Base-by-base conservation (phyloP, 371 early-diverging fungal genomes). In the Mortierella sp. region DNA sequence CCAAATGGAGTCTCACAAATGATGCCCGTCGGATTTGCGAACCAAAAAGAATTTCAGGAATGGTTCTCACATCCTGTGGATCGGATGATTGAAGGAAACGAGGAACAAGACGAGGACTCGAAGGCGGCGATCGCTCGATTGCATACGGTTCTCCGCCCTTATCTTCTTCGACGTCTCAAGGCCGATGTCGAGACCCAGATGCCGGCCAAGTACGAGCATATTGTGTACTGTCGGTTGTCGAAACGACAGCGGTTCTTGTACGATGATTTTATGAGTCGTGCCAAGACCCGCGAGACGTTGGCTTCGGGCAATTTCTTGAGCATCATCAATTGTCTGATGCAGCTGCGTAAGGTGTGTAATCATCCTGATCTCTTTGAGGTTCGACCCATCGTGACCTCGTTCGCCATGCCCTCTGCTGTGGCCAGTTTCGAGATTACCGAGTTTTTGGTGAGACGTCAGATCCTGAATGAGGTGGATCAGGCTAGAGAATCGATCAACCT, bases 291-390 rank as follows among this genome's bases (percentile, higher is more conserved):
- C 56, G 91, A 93, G 59, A 90, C 92, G 1, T 72, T 96, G 50
- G 88, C 87, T 11, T 85, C 90, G 4, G 94, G 94, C 23, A 89
- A 92, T 70, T 94, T 92, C 60, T 57, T 95, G 69, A 90, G 90
- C 66, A 93, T 98, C 65, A 95, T 96, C 83, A 94, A 95, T 72
- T 94, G 94, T 44, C 82, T 99, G 72, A 97, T 97, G 97, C 97
- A 98, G 82, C 86, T 99, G 23, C 92, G 98, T 55, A 98, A 98
- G 80, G 96, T 97, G 16, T 99, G 99, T 75, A 98, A 97, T 66
- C 99, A 99, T 67, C 99, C 99, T 0, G 96, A 95, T 80, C 83
- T 98, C 56, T 96, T 98, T 75, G 94, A 96, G 68, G 95, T 94
- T n/a, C 86, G 95, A 25, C 95, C 95, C 2, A 90, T 96, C 45